Conservation (phyloP, 176 grass and related monocot genomes). For the Lolium rigidum region DNA sequence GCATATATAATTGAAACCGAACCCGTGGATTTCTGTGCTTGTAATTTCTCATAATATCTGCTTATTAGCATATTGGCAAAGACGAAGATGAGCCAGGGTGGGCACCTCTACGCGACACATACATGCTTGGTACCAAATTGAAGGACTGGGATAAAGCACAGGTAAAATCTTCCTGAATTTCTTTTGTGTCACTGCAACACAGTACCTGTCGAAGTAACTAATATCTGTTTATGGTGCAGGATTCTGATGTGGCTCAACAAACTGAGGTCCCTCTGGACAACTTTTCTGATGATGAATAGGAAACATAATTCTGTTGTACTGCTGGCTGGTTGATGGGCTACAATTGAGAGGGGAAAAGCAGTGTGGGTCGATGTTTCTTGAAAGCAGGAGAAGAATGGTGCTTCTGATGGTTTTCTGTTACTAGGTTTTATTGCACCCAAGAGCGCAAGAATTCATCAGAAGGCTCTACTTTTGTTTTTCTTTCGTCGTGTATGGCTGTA, state of each 20-base stretch:
- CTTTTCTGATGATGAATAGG: constrained; percentile 69
- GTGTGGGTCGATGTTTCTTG: neutral
- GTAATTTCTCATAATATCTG: constrained; percentile 28
- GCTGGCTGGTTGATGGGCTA: neutral
- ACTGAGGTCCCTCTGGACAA: constrained; percentile 38
- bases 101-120: constrained; percentile 70
- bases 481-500: no score
- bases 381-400: neutral
- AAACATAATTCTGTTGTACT: constrained; percentile 13
- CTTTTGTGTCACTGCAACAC: neutral
- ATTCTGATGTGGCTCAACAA: constrained; percentile 38
- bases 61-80: constrained; percentile 50
- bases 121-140: constrained; percentile 85
- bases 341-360: neutral
- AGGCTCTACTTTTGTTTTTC: neutral
- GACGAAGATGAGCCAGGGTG: constrained; percentile 70
- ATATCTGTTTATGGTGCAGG: constrained; percentile 40
- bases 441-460: neutral
- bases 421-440: neutral
- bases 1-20: neutral
- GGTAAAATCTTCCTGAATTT: constrained; percentile 36
- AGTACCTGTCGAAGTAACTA: constrained; percentile 7
- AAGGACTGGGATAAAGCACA: constrained; percentile 88
- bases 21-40: neutral
- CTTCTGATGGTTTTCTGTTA: neutral